Base-by-base conservation (phyloP, 345 rosid species). In the Eucalyptus marginata region DNA sequence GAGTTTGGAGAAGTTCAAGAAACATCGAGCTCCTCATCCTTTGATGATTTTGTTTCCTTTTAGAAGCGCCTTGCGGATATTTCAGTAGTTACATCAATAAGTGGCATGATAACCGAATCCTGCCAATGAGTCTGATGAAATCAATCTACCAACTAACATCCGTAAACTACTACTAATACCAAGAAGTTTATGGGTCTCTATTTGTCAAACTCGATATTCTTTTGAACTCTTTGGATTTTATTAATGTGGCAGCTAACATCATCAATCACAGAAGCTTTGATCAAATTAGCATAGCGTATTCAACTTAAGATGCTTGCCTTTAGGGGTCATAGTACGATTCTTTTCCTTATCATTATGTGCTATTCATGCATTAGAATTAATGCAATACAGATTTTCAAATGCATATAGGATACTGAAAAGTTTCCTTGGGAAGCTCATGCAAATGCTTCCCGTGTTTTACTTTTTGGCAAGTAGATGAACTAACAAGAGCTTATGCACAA, bases 121-220 rank as follows among this genome's bases (percentile, higher is more conserved):
- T 14, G 17, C 51, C 0, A 49, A 7, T 0, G 51, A 49, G 51
- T 49, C 17, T 5, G 7, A 49, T 1, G 1, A 49, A 49, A 49
- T 49, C 51, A 49, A 49, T 49, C 51, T 7, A 49, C 1, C 1
- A 49, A 49, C 17, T 49, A 49, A 49, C 17, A 14, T 49, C 51
- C n/a, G n/a, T n/a, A 14, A 49, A 49, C 51, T 49, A 2, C 51
- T 14, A 49, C 14, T 49, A 49, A 49, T 49, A 49, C 49, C 13
- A 47, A n/a, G n/a, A 47, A 47, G 49, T 47, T 1, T 49, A 14
- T 14, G 51, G 51, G 14, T 14, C 17, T 49, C 17, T 14, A 0
- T 49, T 49, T 14, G 17, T 49, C 17, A 49, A 1, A 49, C 51
- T 49, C 2, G 17, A 49, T 49, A 14, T 49, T 49, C 51, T 49